Percentiles rank a stretch among this genome's conserved stretches.
phyloP scores from a whole-genome alignment of 1,284 basidiomycete species.

The Pseudozyma sp. region DNA sequence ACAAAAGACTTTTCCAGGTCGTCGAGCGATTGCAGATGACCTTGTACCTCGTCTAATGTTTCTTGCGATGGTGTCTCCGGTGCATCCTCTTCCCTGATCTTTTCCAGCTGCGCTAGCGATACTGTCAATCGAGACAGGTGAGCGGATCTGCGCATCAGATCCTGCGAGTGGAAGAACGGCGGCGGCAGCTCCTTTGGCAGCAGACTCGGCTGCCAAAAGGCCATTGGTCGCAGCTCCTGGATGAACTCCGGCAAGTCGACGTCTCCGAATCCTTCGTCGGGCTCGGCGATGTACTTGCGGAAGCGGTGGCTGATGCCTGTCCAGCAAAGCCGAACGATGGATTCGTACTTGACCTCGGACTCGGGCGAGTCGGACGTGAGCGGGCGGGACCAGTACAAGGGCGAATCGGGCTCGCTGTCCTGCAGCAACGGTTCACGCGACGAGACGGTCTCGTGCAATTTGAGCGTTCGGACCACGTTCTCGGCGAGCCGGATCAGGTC shows the following conservation, averaged over 20 bases:
- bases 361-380: slow-evolving; percentile 36
- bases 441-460: slow-evolving; percentile 27
- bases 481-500: slow-evolving; percentile 41
- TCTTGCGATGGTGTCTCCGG: slow-evolving; percentile 12
- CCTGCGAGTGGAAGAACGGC: slow-evolving; percentile 50
- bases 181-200: slow-evolving; percentile 38
- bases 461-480: slow-evolving; percentile 35
- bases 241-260: slow-evolving; percentile 36
- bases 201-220: slow-evolving; percentile 49
- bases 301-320: slow-evolving; percentile 45
- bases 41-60: slow-evolving; percentile 21
- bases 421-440: slow-evolving; percentile 35
- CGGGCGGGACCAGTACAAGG: slow-evolving; percentile 44
- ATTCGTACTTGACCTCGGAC: slow-evolving; percentile 54
- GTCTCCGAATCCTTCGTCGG: slow-evolving; percentile 38
- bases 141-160: slow-evolving; percentile 45
- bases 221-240: slow-evolving; percentile 42
- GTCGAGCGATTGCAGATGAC: slow-evolving; percentile 24
- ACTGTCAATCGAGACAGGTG: slow-evolving; percentile 32
- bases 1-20: slow-evolving; percentile 33
- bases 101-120: slow-evolving; percentile 25
- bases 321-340: slow-evolving; percentile 48
- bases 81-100: slow-evolving; percentile 15
- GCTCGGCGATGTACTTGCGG: slow-evolving; percentile 45
- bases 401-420: slow-evolving; percentile 44